Base-by-base conservation (phyloP, 805 yeast genomes). In the Candida khao-thaluensis region DNA sequence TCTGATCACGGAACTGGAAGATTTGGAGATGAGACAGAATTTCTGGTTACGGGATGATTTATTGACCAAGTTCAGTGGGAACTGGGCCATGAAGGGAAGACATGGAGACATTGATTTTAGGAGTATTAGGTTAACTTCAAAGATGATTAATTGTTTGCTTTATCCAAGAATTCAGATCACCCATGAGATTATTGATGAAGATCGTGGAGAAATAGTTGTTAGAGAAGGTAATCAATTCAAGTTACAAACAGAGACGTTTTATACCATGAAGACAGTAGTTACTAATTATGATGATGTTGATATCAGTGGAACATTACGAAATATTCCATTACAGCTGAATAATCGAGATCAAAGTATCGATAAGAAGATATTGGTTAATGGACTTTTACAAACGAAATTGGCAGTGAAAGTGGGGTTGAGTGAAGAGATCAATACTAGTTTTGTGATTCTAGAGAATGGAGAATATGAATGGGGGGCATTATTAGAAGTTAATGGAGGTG, bases 1-100 rank as follows among this genome's bases (percentile, higher is more conserved):
- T 43, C 75, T 64, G 43, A 64, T 76, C 5, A 66, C 77, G 0
- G 74, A 69, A 34, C 79, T 76, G 7, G 87, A 85, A 43, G 81
- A 74, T 24, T 50, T 50, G 30, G 74, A 68, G 38, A 74, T 79
- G 61, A 69, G 79, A 41, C 81, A 79, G 44, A 64, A 76, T 2
- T 93, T 89, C 58, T 91, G 99, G 99, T 76, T 84, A 46, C 64
- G 95, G 41, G 79, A 83, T 41, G 72, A 73, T 44, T 56, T 93
- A 1, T 62, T 91, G 37, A 67, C 72, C 32, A 64, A 66, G 11
- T 50, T 93, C 4, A 57, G 62, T 2, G 96, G 95, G 2, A 50
- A 58, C 2, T 91, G 99, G 99, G 52, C 51, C 16, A 58, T 67
- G 3, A 43, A 35, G 5, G 30, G 34, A 15, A 31, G 37, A 24